A percentile compares a stretch with the other conserved stretches of the same genome.
Evolutionary conservation across 164 flowering plant species (phyloP).

Genomic region (Stephania cephalantha): DNA sequence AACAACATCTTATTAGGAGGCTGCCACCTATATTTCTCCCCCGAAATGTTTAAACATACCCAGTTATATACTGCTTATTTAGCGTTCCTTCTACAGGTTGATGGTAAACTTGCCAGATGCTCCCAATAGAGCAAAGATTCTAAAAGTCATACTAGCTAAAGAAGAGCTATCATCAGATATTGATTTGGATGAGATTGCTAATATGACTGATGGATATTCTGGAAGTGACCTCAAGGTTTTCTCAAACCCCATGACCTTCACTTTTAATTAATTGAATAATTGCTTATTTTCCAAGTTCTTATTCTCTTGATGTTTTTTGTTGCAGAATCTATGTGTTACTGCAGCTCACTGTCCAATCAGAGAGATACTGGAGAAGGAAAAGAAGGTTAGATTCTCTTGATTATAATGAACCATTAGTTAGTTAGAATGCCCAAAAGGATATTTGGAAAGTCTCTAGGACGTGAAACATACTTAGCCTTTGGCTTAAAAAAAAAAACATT

Average conservation of each 20-base stretch:
- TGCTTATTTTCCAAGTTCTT: conserved; percentile 4
- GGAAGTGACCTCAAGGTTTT: conserved; percentile 93
- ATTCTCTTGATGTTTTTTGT: conserved; percentile 6
- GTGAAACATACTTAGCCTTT: not conserved
- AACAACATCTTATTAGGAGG: not conserved
- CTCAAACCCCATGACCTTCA: not conserved
- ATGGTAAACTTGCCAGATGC: conserved; percentile 96
- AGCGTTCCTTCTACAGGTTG: conserved; percentile 38
- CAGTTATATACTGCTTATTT: conserved; percentile 1
- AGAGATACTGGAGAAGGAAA: conserved; percentile 82
- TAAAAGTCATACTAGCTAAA: conserved; percentile 76
- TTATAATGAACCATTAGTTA: not conserved
- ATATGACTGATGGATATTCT: conserved; percentile 88
- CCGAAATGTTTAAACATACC: not conserved
- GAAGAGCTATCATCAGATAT: conserved; percentile 76
- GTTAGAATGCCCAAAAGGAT: not conserved
- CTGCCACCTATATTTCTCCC: too few species aligned
- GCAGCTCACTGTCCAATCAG: conserved; percentile 93
- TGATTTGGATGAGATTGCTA: conserved; percentile 75
- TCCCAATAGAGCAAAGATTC: conserved; percentile 77
- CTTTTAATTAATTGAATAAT: not conserved
- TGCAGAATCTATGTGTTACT: conserved; percentile 90
- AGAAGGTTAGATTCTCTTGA: conserved; percentile 45
- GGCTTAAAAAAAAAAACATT: not conserved
- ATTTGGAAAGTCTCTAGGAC: not conserved